Conservation (phyloP, 495 filamentous ascomycete species). For the Aspergillus kassunensis region DNA sequence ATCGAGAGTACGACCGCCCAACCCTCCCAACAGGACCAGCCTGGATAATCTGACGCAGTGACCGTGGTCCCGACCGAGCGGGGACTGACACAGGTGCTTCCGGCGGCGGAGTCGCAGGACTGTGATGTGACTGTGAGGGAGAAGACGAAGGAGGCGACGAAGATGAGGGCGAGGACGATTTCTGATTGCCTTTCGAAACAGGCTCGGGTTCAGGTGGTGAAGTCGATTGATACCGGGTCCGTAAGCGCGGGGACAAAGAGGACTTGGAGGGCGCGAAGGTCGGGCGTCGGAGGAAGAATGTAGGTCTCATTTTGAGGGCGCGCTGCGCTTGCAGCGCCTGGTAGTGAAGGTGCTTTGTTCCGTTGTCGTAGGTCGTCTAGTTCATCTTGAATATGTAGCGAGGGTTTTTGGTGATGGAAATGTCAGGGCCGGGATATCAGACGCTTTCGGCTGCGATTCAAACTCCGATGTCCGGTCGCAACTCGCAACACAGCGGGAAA, state of each 20-base stretch:
- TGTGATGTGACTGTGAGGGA: neutral
- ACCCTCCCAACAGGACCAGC: slow-evolving; percentile 42
- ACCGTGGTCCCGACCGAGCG: slow-evolving; percentile 48
- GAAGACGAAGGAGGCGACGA: too few relatives aligned
- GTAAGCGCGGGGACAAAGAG: slow-evolving; percentile 20
- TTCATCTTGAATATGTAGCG: neutral
- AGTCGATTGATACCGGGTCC: slow-evolving; percentile 28
- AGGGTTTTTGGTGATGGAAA: neutral
- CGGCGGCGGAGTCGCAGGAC: neutral
- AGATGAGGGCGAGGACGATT: neutral
- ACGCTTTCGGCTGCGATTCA: neutral
- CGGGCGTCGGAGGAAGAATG: slow-evolving; percentile 18
- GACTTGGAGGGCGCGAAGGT: slow-evolving; percentile 16
- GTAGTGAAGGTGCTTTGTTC: neutral
- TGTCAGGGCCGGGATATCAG: neutral
- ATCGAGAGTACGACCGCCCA: slow-evolving; percentile 58
- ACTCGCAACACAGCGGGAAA: neutral
- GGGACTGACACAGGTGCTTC: slow-evolving; percentile 30
- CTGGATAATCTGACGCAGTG: slow-evolving; percentile 56
- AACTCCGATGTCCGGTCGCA: neutral
- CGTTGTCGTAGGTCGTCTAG: neutral
- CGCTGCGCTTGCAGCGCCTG: slow-evolving; percentile 1
- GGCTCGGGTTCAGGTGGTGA: slow-evolving; percentile 9
- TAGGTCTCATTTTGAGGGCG: slow-evolving; percentile 14
- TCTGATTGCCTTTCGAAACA: neutral